Evolutionary conservation across 2,329 filamentous ascomycete species (phyloP), one percentile per base, ranked within the genome.

Genomic region (Pezicula radicicola): DNA sequence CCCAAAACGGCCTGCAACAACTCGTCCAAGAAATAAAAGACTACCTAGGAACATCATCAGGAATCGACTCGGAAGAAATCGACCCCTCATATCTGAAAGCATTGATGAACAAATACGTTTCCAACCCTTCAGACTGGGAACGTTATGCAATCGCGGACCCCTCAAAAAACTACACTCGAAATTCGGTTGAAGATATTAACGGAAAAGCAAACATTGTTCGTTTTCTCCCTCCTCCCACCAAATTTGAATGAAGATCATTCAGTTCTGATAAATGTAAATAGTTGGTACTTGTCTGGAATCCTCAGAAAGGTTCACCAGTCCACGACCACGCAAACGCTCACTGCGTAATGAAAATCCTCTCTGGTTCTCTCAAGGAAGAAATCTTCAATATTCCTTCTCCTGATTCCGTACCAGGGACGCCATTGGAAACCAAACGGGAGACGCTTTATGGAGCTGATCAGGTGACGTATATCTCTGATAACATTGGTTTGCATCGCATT

Each of bases 381-480:
- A 80, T 90, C 55, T 96, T 90, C 69, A 53, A 48, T 3, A 59
- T 58, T 16, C 60, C 60, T 6, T 79, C 49, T 89, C 79, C 49
- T 89, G 87, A 73, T 36, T 48, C 48, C 4, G 55, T 49, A 3
- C 41, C 21, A 5, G 42, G 55, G 5, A 54, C 50, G 9, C 52
- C 56, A 1, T 44, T 63, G 18, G 27, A 51, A 15, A 25, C 62
- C 33, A 56, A 60, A n/a, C 51, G 55, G 3, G 80, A 89, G 60
- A 87, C 81, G 47, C 79, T 77, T 39, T 88, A 91, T 63, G 73
- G 75, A 43, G 76, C 84, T 64, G 87, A 94, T 58, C 77, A 87
- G 55, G 91, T 96, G 19, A 86, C 91, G 13, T 97, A 97, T 70
- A 96, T 97, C 85, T 88, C 89, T 41, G 92, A 97, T 68, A 81